phyloP scores from a whole-genome alignment of 108 stramenopile genomes.

The Cafeteria roenbergensis region DNA sequence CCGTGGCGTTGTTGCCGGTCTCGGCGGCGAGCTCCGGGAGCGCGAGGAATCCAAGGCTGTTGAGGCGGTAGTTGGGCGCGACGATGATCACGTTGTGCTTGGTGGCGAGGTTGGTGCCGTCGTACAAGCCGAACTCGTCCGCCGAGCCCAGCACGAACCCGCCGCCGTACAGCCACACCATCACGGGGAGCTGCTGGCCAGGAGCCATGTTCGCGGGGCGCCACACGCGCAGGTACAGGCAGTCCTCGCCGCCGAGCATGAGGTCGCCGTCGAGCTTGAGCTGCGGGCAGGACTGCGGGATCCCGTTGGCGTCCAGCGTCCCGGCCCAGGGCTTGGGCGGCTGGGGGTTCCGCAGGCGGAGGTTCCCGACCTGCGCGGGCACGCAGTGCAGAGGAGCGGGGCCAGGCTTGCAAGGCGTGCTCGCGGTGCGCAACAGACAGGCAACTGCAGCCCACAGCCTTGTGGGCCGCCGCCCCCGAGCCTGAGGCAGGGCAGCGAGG shows the following conservation, averaged over 20 bases:
- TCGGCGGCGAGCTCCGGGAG: slow-evolving; percentile 12
- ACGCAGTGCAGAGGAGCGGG: no score
- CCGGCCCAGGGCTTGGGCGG: background rate
- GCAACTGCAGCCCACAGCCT: no score
- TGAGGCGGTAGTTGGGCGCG: slow-evolving; percentile 56
- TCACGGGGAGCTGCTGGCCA: slow-evolving; percentile 4
- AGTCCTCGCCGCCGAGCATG: slow-evolving; percentile 2
- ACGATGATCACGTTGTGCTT: slow-evolving; percentile 50
- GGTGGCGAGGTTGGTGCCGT: slow-evolving; percentile 1
- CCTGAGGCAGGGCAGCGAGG: no score
- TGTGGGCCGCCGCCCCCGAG: no score
- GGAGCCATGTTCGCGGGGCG: background rate
- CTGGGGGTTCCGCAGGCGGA: background rate
- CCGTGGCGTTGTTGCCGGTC: slow-evolving; percentile 32
- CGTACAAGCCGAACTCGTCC: slow-evolving; percentile 8
- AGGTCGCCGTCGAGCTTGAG: slow-evolving; percentile 8
- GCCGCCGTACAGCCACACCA: slow-evolving; percentile 11
- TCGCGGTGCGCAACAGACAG: no score
- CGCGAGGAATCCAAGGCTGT: slow-evolving; percentile 55
- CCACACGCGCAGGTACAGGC: slow-evolving; percentile 10
- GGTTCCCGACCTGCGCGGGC: no score
- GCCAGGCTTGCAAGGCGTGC: no score
- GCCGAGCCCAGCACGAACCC: background rate
- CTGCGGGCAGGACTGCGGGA: slow-evolving; percentile 1
- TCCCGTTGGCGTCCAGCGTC: background rate